Base-by-base conservation (phyloP, 2,329 filamentous ascomycete species). In the Aspergillus sp. region DNA sequence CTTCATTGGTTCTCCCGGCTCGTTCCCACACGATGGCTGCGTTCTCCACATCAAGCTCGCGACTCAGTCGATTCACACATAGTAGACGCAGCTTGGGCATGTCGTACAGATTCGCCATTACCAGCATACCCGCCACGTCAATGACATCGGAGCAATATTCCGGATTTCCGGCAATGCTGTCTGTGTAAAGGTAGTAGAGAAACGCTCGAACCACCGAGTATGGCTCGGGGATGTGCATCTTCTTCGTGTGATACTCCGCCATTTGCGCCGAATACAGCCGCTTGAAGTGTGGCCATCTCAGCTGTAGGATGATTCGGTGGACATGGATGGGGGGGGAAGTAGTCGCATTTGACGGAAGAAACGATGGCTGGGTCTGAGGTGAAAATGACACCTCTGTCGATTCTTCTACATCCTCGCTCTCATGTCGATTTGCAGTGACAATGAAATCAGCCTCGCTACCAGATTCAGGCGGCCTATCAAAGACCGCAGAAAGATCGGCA, bases 91-190 rank as follows among this genome's bases (percentile, higher is more conserved):
- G 75, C 45, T 91, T 86, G 1, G 88, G 88, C 66, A 98, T 93
- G 53, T 95, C 89, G 64, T 98, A 98, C 29, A 96, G 84, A 57
- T 96, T 95, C 26, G 86, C 86, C 84, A 98, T 93, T 43, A 98
- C 89, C 3, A 98, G 72, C 59, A 98, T 77, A 6, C 91, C 89
- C 0, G 91, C 89, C 10, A 96, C 86, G 47, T 95, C 88, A 17
- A 80, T 76, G 13, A 95, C 74, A 6, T 63, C 68, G 0, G 74
- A 68, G 29, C 74, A 75, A 40, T 69, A 68, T 30, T 80, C 73
- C 0, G 75, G 74, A 36, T 68, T 64, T n/a, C 58, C 61, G 2
- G 61, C 57, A 45, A 98, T 95, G 46, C 81, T 89, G 58, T 98
- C 91, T 0, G 91, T 95, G 61, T 98, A 98, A 1, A 98, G 74